phyloP scores from a whole-genome alignment of 192 early-diverging fungal genomes.

The Backusella luteola region DNA sequence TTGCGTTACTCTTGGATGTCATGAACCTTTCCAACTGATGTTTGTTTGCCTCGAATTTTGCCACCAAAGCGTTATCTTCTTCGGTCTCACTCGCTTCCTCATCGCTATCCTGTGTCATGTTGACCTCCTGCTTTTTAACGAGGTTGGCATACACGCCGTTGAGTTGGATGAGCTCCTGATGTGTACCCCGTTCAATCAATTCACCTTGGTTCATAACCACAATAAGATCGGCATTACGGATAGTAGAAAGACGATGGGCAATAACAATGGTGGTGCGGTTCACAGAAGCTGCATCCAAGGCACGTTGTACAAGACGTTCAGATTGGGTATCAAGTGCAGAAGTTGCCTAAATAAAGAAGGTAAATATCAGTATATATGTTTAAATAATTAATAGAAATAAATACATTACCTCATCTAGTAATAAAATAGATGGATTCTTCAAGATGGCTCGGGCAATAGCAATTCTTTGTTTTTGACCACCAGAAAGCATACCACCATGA shows the following conservation, averaged over 20 bases:
- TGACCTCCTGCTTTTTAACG: constrained; percentile 64
- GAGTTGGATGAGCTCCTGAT: constrained; percentile 64
- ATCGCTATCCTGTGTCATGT: constrained; percentile 20
- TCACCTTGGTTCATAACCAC: constrained; percentile 75
- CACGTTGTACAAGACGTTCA: constrained; percentile 77
- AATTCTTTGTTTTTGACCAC: constrained; percentile 94
- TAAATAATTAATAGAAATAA: not conserved
- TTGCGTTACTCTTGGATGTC: not conserved
- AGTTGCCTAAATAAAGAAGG: constrained; percentile 57
- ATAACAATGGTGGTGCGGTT: constrained; percentile 87
- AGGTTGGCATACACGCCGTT: constrained; percentile 60
- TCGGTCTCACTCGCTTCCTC: not conserved
- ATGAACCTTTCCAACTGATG: not conserved
- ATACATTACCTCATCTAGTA: constrained; percentile 65
- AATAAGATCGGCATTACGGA: constrained; percentile 80
- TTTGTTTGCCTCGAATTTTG: not conserved
- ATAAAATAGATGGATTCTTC: constrained; percentile 78
- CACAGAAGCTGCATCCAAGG: constrained; percentile 67
- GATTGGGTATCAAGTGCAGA: constrained; percentile 79
- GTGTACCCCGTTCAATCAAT: constrained; percentile 75
- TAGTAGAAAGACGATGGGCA: constrained; percentile 89
- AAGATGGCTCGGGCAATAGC: constrained; percentile 91
- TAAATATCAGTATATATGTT: constrained; percentile 31
- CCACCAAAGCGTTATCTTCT: not conserved
- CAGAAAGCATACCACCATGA: constrained; percentile 67